A percentile compares a stretch with the other conserved stretches of the same genome.
Conservation (phyloP, 495 filamentous ascomycete species). For the Bombardia bombarda region DNA sequence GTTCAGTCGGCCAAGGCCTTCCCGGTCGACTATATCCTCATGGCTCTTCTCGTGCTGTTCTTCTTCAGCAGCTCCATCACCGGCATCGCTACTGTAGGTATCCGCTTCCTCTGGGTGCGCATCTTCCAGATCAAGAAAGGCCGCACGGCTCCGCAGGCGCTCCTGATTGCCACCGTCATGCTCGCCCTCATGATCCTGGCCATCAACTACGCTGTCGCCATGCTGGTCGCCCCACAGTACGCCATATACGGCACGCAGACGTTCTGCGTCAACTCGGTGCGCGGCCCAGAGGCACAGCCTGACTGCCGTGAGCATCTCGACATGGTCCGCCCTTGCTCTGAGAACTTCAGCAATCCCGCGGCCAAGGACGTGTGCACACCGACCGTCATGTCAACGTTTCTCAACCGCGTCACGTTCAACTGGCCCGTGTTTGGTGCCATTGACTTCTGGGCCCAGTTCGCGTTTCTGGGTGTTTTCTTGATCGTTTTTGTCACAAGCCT, state of each 20-base stretch:
- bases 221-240: constrained; percentile 91
- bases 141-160: constrained; percentile 82
- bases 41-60: constrained; percentile 71
- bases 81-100: constrained; percentile 78
- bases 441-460: constrained; percentile 92
- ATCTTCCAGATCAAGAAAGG: constrained; percentile 86
- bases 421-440: constrained; percentile 94
- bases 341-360: constrained; percentile 51
- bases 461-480: constrained; percentile 76
- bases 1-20: constrained; percentile 75
- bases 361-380: constrained; percentile 79
- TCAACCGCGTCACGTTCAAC: constrained; percentile 89
- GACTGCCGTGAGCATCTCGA: constrained; percentile 69
- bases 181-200: constrained; percentile 80
- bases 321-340: constrained; percentile 73
- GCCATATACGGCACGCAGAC: constrained; percentile 91
- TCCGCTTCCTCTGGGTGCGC: constrained; percentile 89
- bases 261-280: constrained; percentile 65
- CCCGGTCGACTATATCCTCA: constrained; percentile 86
- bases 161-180: constrained; percentile 87
- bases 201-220: constrained; percentile 83
- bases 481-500: constrained; percentile 67
- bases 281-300: constrained; percentile 51
- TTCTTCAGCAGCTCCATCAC: constrained; percentile 81
- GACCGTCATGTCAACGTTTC: constrained; percentile 79